Conservation (phyloP, 441 rosid species). For the Gossypium schwendimanii region DNA sequence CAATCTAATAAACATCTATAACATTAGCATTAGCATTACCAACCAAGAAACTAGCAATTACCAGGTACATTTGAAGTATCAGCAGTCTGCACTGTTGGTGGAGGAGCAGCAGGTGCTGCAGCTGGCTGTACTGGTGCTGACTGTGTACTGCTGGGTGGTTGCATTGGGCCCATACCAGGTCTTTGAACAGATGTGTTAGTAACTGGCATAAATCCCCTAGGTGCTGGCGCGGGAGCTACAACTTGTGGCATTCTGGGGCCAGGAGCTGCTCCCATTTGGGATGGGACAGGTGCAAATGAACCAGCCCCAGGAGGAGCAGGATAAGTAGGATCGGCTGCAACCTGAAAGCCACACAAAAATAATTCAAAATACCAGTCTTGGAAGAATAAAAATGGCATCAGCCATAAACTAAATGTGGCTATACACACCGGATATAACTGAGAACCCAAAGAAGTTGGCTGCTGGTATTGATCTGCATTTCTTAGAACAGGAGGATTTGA, state of each 20-base stretch:
- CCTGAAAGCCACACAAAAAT: constrained; percentile 41
- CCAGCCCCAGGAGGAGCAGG: constrained; percentile 54
- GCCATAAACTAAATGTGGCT: constrained; percentile 13
- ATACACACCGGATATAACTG: constrained; percentile 78
- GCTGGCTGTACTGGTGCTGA: constrained; percentile 49
- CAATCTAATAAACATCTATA: constrained; percentile 6
- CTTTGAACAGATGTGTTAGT: constrained; percentile 54
- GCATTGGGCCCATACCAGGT: constrained; percentile 63
- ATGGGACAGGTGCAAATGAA: constrained; percentile 40
- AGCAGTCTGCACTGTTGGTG: constrained; percentile 87
- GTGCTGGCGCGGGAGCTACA: constrained; percentile 45
- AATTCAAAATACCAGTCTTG: constrained; percentile 14
- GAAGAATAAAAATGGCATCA: constrained; percentile 7
- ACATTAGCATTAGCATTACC: not conserved
- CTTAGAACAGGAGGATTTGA: constrained; percentile 69
- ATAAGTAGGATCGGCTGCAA: constrained; percentile 43
- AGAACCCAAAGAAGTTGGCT: constrained; percentile 65
- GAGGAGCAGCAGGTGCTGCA: constrained; percentile 66
- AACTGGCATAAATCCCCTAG: constrained; percentile 74
- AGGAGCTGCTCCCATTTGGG: constrained; percentile 50
- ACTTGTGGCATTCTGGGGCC: constrained; percentile 56
- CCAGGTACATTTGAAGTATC: constrained; percentile 91
- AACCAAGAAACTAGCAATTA: constrained; percentile 25
- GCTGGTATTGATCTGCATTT: constrained; percentile 88
- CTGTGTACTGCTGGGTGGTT: constrained; percentile 69